phyloP scores from a whole-genome alignment of 345 rosid genomes.

The Mercurialis annua region DNA sequence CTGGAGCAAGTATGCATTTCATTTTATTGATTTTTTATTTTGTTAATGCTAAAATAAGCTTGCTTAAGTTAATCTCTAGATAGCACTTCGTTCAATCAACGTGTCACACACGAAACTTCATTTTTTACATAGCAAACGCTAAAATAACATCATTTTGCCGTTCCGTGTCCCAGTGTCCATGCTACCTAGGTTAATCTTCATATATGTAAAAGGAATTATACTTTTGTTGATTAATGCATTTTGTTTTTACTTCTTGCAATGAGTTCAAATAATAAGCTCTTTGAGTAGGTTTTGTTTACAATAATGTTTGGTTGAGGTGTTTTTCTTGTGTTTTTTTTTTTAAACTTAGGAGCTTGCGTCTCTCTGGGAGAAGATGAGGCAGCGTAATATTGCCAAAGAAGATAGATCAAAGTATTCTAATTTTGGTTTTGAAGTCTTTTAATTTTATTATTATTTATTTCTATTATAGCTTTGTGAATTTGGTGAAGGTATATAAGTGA shows the following conservation, averaged over 20 bases:
- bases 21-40: not conserved
- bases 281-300: not conserved
- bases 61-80: not conserved
- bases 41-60: no score
- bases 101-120: no score
- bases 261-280: no score
- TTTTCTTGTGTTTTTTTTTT: not conserved
- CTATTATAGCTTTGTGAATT: not conserved
- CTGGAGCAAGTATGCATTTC: slow-evolving; percentile 62
- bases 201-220: not conserved
- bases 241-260: not conserved
- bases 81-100: no score
- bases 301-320: not conserved
- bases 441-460: not conserved
- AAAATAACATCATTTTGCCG: no score
- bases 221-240: not conserved
- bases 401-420: slow-evolving; percentile 67
- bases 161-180: no score
- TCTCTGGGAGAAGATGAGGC: slow-evolving; percentile 96
- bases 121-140: no score
- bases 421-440: not conserved
- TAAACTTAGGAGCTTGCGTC: slow-evolving; percentile 70
- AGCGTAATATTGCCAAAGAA: slow-evolving; percentile 74
- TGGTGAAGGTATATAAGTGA: slow-evolving; percentile 57
- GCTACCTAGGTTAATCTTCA: no score